These are phyloP conservation scores for Penicillium capsulatum DNA, from an alignment of 2,329 filamentous ascomycete species.

Conservation along the genomic window DNA sequence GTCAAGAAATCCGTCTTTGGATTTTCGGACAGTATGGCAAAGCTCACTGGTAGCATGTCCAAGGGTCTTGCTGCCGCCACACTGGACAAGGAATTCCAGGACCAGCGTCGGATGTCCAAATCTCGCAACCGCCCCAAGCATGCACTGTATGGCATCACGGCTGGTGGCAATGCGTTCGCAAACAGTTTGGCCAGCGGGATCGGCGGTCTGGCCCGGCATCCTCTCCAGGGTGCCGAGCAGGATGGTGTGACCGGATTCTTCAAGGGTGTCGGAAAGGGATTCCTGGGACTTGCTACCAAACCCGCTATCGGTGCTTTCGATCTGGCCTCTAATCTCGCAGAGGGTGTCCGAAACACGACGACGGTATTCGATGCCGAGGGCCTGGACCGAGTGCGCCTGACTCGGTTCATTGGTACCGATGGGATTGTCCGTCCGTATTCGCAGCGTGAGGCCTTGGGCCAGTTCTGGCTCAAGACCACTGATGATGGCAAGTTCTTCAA, in stretches of 20 bases:
- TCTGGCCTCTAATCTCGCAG: constrained; percentile 91
- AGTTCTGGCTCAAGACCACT: constrained; percentile 98
- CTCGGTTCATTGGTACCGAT: constrained; percentile 85
- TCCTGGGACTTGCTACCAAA: constrained; percentile 92
- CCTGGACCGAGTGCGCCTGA: constrained; percentile 88
- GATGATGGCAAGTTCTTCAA: constrained; percentile 98
- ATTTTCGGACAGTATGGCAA: constrained; percentile 94
- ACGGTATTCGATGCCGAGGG: constrained; percentile 96
- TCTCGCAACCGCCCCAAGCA: constrained; percentile 95
- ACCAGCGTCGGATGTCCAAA: constrained; percentile 86
- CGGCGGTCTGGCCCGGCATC: constrained; percentile 86
- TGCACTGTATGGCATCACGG: constrained; percentile 90
- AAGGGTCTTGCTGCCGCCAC: constrained; percentile 95
- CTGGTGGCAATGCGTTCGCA: constrained; percentile 90
- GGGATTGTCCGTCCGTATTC: constrained; percentile 93
- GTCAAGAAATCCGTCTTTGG: constrained; percentile 99
- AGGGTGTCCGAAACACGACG: constrained; percentile 97
- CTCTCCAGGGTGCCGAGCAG: constrained; percentile 90
- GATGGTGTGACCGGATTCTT: constrained; percentile 93
- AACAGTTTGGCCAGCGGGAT: constrained; percentile 90
- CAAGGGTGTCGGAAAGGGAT: constrained; percentile 93
- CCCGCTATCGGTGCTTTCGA: constrained; percentile 95
- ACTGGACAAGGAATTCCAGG: constrained; percentile 97
- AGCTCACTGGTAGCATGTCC: constrained; percentile 93
- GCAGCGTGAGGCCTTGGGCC: constrained; percentile 88